phyloP scores from a whole-genome alignment of 495 filamentous ascomycete genomes.

The Talaromyces proteolyticus region DNA sequence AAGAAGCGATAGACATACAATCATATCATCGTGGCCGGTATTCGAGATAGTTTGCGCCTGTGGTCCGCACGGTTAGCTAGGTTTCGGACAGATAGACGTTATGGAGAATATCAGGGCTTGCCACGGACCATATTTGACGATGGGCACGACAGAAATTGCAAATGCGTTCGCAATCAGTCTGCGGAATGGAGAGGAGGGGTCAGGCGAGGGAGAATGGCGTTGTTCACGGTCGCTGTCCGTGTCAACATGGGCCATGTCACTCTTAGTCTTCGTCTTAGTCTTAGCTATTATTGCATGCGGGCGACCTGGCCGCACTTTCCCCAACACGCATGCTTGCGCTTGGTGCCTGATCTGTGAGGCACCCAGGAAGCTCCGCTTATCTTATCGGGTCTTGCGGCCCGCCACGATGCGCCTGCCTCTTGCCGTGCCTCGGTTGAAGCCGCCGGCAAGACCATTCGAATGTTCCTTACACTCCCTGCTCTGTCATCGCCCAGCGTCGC shows the following conservation, averaged over 20 bases:
- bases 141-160: neutral
- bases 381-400: conserved; percentile 1
- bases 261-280: too few relatives aligned
- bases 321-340: neutral
- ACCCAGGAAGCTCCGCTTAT: neutral
- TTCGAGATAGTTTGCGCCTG: conserved; percentile 85
- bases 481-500: too few relatives aligned
- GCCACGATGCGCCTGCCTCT: too few relatives aligned
- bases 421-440: too few relatives aligned
- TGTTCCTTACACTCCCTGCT: too few relatives aligned
- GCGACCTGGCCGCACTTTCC: conserved; percentile 7
- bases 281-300: conserved; percentile 1
- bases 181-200: neutral
- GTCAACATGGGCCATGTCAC: too few relatives aligned
- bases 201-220: neutral
- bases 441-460: too few relatives aligned
- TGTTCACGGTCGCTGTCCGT: neutral
- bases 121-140: conserved; percentile 4
- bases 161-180: neutral
- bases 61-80: conserved; percentile 5
- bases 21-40: conserved; percentile 98
- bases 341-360: neutral
- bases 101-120: neutral
- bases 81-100: neutral
- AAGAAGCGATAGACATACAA: conserved; percentile 58